These are phyloP conservation scores for Melaleuca quinquenervia DNA, from an alignment of 345 rosid species.

Conservation along the genomic window DNA sequence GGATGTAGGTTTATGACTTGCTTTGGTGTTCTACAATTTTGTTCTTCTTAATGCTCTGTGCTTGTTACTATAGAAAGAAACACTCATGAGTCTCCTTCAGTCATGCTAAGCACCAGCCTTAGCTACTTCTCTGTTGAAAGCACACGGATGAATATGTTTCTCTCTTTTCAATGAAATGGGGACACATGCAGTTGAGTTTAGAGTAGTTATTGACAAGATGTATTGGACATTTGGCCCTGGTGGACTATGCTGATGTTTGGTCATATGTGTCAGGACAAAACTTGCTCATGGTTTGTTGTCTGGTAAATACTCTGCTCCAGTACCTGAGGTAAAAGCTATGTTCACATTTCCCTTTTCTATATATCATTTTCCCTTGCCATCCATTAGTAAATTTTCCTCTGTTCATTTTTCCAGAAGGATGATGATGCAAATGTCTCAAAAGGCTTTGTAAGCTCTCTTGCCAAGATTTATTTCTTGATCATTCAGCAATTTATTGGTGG, in stretches of 20 bases:
- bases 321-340: conserved; percentile 39
- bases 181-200: background rate
- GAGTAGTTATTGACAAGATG: background rate
- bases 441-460: conserved; percentile 21
- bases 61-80: background rate
- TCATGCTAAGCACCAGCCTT: background rate
- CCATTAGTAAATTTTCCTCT: conserved; percentile 1
- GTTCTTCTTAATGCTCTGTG: background rate
- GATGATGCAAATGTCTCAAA: conserved; percentile 20
- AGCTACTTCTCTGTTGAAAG: background rate
- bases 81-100: background rate
- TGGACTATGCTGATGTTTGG: background rate
- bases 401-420: conserved; percentile 31
- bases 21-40: background rate
- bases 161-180: background rate
- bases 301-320: conserved; percentile 84
- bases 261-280: conserved; percentile 61
- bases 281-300: conserved; percentile 94
- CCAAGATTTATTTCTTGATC: background rate
- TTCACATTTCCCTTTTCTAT: background rate
- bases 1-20: background rate
- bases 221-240: background rate
- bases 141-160: background rate
- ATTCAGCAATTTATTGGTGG: background rate
- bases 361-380: background rate